Evolutionary conservation across 179 eudicot genomes (phyloP), one percentile per base, ranked within the genome.

Genomic region (Beta lomatogona): DNA sequence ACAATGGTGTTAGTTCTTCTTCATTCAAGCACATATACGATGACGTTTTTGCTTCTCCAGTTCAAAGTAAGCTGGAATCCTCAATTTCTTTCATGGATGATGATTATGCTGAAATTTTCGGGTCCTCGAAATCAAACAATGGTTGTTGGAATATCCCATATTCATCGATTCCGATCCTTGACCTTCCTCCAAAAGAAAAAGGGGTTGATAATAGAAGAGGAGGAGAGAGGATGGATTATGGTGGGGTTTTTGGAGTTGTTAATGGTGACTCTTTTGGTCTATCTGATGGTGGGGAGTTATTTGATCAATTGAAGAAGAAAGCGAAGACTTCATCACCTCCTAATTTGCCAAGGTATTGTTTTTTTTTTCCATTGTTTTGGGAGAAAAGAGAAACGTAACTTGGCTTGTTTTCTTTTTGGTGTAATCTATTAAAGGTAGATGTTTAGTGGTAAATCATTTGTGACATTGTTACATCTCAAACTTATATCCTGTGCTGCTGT

Each of bases 141-240:
- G 89, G 87, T 18, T 22, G 79, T 53, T 86, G 87, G 87, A 58
- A 73, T 63, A 78, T 83, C 75, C 46, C 87, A 12, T 84, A 81
- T 71, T 87, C 94, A 16, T 90, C 98, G 57, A 91, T 94, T 85
- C 98, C 98, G 14, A 77, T 89, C 73, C 89, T 93, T 50, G 94
- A 91, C 73, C 88, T 94, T 58, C 87, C 77, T 57, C 87, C 75
- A 8, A 75, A 57, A 75, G 77, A 58, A 7, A 57, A 18, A 14
- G 77, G 52, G 48, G 6, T 71, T 54, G 73, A 80, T 59, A 46
- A 75, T 63, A 80, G 18, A 64, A 88, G 82, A 76, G 66, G 83
- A 82, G 82, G 85, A 79, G 76, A 84, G 78, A 77, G 83, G 75
- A 28, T 88, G 68, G 98, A 94, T 84, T 94, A 93, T 82, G 71